These are phyloP conservation scores for Taiwanofungus camphoratus DNA, from an alignment of 1,284 basidiomycete species.

Conservation along the genomic window DNA sequence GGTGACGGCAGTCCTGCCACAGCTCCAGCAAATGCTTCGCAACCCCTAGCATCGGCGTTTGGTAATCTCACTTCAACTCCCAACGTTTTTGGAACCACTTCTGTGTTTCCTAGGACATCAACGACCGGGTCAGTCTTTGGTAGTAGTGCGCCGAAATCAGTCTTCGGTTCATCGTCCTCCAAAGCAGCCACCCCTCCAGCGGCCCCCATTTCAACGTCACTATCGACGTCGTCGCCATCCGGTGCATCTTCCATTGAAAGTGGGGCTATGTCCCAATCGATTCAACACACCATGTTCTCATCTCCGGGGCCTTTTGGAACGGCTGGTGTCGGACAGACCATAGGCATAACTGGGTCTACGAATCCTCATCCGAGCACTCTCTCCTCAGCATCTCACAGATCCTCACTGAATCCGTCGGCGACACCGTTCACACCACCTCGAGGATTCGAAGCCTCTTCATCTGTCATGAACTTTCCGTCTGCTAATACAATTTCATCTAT, in stretches of 20 bases:
- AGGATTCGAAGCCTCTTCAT: not conserved
- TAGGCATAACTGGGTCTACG: too few relatives aligned
- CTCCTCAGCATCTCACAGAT: not conserved
- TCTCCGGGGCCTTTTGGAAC: too few relatives aligned
- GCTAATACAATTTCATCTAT: not conserved
- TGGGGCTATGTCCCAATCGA: not conserved
- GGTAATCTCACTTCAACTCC: slow-evolving; percentile 9
- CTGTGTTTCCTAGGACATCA: slow-evolving; percentile 9
- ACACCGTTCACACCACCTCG: not conserved
- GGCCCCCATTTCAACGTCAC: not conserved
- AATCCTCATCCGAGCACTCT: too few relatives aligned
- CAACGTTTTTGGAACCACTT: slow-evolving; percentile 10
- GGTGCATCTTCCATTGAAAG: not conserved
- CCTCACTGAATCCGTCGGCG: slow-evolving; percentile 1
- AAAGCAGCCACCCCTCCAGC: not conserved
- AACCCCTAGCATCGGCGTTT: slow-evolving; percentile 12
- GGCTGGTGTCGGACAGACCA: too few relatives aligned
- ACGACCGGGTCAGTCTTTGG: slow-evolving; percentile 9
- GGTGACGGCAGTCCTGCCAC: not conserved
- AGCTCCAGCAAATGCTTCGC: slow-evolving; percentile 7
- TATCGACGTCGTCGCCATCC: not conserved
- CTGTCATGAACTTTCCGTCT: not conserved
- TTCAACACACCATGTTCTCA: not conserved
- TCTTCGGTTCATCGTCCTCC: slow-evolving; percentile 9
- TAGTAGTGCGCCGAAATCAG: slow-evolving; percentile 9